Percentiles rank a stretch among this genome's conserved stretches.
These are phyloP conservation scores for Alternaria panax DNA, from an alignment of 2,329 filamentous ascomycete genomes.

Conservation along the genomic window DNA sequence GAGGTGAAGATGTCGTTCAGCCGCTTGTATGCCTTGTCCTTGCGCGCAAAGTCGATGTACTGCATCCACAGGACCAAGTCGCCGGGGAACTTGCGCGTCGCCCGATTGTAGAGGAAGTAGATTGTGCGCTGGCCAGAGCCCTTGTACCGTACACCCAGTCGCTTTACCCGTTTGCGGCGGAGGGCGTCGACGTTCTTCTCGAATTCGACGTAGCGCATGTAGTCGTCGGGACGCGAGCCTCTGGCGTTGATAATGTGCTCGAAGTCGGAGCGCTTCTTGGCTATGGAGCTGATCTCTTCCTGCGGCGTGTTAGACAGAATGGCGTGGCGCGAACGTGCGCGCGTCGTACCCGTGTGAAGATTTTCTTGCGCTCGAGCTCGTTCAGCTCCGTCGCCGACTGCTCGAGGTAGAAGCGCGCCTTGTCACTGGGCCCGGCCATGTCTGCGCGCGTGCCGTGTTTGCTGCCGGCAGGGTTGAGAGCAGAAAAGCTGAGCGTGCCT, in stretches of 20 bases:
- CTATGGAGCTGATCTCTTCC: slow-evolving; percentile 89
- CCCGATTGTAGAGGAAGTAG: slow-evolving; percentile 88
- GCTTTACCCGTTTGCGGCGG: slow-evolving; percentile 80
- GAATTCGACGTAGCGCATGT: slow-evolving; percentile 80
- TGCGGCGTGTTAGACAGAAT: slow-evolving; percentile 47
- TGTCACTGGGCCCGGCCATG: slow-evolving; percentile 89
- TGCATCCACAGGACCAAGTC: slow-evolving; percentile 85
- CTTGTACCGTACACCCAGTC: slow-evolving; percentile 77
- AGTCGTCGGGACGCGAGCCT: slow-evolving; percentile 75
- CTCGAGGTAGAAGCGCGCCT: slow-evolving; percentile 94
- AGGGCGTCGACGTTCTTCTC: slow-evolving; percentile 74
- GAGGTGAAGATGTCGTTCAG: slow-evolving; percentile 67
- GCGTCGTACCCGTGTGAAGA: slow-evolving; percentile 76
- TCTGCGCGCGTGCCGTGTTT: slow-evolving; percentile 26
- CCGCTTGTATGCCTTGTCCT: slow-evolving; percentile 68
- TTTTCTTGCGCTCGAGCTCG: slow-evolving; percentile 88
- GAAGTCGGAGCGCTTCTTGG: slow-evolving; percentile 89
- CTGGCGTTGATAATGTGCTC: slow-evolving; percentile 90
- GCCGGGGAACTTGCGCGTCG: slow-evolving; percentile 82
- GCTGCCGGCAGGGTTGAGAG: slow-evolving; percentile 19
- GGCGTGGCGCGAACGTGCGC: not conserved
- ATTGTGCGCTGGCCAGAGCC: slow-evolving; percentile 80
- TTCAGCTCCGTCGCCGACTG: slow-evolving; percentile 90
- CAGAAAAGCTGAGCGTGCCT: slow-evolving; percentile 27
- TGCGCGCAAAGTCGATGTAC: slow-evolving; percentile 82